Conservation (phyloP, 768 basidiomycete genomes). For the Paxillus ammoniavirescens region DNA sequence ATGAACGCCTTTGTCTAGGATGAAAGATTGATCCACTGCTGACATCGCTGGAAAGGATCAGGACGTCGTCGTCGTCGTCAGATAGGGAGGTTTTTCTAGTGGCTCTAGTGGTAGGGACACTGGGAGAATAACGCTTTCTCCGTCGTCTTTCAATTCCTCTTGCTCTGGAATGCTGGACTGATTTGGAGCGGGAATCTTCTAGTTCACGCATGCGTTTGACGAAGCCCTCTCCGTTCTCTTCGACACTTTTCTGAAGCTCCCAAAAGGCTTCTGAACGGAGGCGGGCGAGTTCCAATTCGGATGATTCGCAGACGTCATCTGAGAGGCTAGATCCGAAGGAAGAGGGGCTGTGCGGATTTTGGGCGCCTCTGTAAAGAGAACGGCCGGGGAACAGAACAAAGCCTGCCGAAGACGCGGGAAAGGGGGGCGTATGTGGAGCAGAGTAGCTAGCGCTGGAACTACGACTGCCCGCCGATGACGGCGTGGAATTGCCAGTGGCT, state of each 20-base stretch:
- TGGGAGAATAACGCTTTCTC: conserved; percentile 38
- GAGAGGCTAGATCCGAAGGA: conserved; percentile 14
- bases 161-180: conserved; percentile 36
- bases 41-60: conserved; percentile 44
- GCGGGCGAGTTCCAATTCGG: conserved; percentile 36
- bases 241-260: conserved; percentile 61
- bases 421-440: conserved; percentile 33
- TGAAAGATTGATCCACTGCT: conserved; percentile 13
- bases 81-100: conserved; percentile 20
- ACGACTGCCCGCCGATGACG: conserved; percentile 28
- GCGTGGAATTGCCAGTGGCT: conserved; percentile 29
- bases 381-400: conserved; percentile 43
- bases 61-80: conserved; percentile 53
- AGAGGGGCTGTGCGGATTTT: conserved; percentile 20
- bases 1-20: conserved; percentile 39
- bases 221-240: conserved; percentile 64
- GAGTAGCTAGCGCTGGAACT: conserved; percentile 24
- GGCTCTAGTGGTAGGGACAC: conserved; percentile 12
- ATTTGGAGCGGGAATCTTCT: conserved; percentile 51
- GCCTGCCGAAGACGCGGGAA: conserved; percentile 49
- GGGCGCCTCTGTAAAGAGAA: conserved; percentile 7
- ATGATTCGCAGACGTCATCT: conserved; percentile 22
- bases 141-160: conserved; percentile 42
- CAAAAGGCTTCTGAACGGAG: conserved; percentile 64
- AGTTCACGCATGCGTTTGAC: conserved; percentile 74